Conservation (phyloP, 352 stramenopile genomes). For the Bremia lactucae region DNA sequence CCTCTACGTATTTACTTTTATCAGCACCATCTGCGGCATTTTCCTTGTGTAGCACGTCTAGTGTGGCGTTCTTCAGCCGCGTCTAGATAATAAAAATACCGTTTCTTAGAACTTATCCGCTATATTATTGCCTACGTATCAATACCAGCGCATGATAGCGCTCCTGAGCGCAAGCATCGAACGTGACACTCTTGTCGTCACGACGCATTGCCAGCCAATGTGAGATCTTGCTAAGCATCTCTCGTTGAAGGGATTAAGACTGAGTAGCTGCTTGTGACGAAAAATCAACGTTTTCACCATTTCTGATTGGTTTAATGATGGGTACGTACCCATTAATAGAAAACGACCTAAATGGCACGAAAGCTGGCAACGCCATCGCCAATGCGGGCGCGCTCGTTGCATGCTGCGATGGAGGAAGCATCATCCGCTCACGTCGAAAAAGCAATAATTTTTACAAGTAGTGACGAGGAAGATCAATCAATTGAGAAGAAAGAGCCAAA, state of each 20-base stretch:
- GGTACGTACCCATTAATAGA: neutral
- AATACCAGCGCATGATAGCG: slow-evolving; percentile 60
- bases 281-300: neutral
- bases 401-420: slow-evolving; percentile 17
- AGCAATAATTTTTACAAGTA: slow-evolving; percentile 25
- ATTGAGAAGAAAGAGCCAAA: slow-evolving; percentile 11
- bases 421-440: slow-evolving; percentile 26
- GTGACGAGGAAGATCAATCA: slow-evolving; percentile 11
- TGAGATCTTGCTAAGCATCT: slow-evolving; percentile 54
- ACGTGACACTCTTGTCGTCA: slow-evolving; percentile 25
- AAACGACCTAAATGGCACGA: slow-evolving; percentile 3
- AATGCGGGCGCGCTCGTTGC: slow-evolving; percentile 18
- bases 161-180: slow-evolving; percentile 36
- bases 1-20: slow-evolving; percentile 1
- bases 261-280: no score
- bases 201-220: slow-evolving; percentile 55
- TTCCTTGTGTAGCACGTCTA: slow-evolving; percentile 38
- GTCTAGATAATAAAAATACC: slow-evolving; percentile 20
- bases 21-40: slow-evolving; percentile 14
- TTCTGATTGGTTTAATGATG: slow-evolving; percentile 15
- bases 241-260: slow-evolving; percentile 5
- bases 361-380: slow-evolving; percentile 4
- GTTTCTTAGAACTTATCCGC: neutral
- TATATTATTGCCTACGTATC: no score
- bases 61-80: slow-evolving; percentile 56